Conservation (phyloP, 116 monocot species). For the Trichopus zeylanicus region DNA sequence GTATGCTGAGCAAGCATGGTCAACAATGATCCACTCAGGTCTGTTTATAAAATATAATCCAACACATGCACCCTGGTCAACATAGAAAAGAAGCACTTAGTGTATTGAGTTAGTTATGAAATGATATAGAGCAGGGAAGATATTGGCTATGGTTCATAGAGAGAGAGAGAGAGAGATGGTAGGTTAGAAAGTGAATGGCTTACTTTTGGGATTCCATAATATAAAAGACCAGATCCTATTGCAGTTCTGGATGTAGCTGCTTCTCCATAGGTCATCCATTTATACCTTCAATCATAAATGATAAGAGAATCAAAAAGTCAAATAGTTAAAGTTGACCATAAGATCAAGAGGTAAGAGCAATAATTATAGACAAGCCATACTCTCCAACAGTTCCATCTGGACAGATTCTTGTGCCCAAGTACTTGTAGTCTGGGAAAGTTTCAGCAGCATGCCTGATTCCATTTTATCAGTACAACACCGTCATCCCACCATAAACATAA, state of each 20-base stretch:
- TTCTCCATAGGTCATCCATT: constrained; percentile 99
- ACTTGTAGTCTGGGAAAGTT: constrained; percentile 75
- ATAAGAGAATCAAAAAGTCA: constrained; percentile 1
- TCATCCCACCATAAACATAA: not conserved
- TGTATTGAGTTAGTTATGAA: not conserved
- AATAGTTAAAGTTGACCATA: too few relatives aligned
- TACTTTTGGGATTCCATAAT: constrained; percentile 70
- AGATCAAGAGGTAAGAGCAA: too few relatives aligned
- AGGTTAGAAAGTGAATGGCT: constrained; percentile 8
- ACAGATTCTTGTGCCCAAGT: constrained; percentile 82
- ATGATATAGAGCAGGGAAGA: not conserved
- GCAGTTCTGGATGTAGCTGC: constrained; percentile 62
- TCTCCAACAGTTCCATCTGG: constrained; percentile 93
- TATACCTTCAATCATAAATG: constrained; percentile 52
- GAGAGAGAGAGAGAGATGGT: not conserved
- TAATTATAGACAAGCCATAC: constrained; percentile 28
- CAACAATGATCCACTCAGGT: constrained; percentile 95
- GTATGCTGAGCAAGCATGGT: constrained; percentile 94
- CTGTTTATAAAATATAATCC: constrained; percentile 94
- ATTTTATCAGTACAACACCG: not conserved
- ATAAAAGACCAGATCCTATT: constrained; percentile 80
- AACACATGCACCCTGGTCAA: constrained; percentile 61
- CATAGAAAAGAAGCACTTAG: constrained; percentile 4
- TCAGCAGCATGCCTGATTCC: constrained; percentile 60
- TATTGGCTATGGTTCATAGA: not conserved